Conservation (phyloP, 1,284 basidiomycete species). For the Ceratobasidium sp. region DNA sequence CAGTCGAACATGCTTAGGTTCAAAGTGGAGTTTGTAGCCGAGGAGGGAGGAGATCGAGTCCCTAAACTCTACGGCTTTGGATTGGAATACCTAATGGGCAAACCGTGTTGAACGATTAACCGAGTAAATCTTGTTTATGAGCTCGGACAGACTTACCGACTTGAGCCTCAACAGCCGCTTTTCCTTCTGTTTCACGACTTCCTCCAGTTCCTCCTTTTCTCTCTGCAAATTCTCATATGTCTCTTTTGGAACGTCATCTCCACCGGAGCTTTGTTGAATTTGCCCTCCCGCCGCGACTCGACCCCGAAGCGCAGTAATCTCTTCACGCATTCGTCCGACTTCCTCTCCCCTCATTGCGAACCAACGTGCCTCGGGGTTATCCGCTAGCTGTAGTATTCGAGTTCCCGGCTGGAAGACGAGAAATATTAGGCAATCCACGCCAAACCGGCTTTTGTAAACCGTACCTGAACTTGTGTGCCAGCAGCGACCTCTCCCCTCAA, state of each 20-base stretch:
- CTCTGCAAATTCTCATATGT: constrained; percentile 73
- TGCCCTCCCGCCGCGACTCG: constrained; percentile 57
- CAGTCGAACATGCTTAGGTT: constrained; percentile 83
- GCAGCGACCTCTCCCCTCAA: constrained; percentile 77
- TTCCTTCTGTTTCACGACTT: constrained; percentile 73
- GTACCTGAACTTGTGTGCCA: constrained; percentile 66
- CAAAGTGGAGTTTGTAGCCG: constrained; percentile 85
- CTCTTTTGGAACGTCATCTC: constrained; percentile 69
- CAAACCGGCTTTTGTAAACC: background rate
- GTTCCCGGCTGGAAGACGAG: constrained; percentile 68
- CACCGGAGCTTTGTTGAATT: constrained; percentile 43
- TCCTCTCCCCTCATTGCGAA: constrained; percentile 67
- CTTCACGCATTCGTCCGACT: constrained; percentile 68
- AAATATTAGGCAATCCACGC: background rate
- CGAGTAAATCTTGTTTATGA: background rate
- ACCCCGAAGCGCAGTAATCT: constrained; percentile 66
- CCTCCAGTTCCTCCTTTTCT: constrained; percentile 71
- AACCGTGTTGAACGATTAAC: background rate
- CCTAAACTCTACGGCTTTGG: constrained; percentile 82
- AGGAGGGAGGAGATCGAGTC: constrained; percentile 83
- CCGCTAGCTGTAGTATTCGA: constrained; percentile 73
- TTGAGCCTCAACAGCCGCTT: constrained; percentile 78
- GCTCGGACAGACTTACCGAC: constrained; percentile 60
- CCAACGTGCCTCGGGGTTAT: constrained; percentile 70
- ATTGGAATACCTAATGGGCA: constrained; percentile 66